Evolutionary conservation across 2,329 filamentous ascomycete genomes (phyloP).

Genomic region (Neopestalotiopsis clavispora): DNA sequence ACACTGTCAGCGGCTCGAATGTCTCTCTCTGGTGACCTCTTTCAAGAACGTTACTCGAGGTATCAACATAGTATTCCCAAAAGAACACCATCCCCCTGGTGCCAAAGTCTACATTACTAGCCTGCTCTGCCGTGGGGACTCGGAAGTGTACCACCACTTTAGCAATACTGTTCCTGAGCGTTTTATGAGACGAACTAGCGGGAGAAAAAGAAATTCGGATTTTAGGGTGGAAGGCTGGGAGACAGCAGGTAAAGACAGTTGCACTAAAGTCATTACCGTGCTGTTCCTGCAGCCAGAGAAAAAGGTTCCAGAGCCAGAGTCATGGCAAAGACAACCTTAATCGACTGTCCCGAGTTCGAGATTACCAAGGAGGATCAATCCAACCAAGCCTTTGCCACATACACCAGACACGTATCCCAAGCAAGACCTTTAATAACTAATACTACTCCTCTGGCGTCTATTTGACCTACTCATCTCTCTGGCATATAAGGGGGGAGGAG

Average conservation of each 20-base stretch:
- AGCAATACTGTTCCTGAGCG: background rate
- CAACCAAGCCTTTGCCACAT: background rate
- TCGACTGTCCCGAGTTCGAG: background rate
- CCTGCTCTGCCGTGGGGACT: too few species aligned
- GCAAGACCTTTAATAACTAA: background rate
- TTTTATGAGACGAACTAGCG: conserved; percentile 6
- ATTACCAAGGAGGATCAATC: background rate
- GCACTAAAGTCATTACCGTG: background rate
- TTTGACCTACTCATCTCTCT: background rate
- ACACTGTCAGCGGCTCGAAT: background rate
- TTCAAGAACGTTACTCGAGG: background rate
- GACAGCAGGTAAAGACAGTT: background rate
- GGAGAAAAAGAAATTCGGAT: conserved; percentile 2
- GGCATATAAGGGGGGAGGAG: background rate
- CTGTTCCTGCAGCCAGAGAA: background rate
- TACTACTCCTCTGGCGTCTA: background rate
- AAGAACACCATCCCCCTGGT: background rate
- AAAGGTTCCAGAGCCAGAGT: background rate
- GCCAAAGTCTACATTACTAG: background rate
- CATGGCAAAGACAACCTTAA: background rate
- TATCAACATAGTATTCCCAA: too few species aligned
- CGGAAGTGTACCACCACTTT: background rate
- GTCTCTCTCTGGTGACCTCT: background rate
- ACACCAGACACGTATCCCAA: background rate
- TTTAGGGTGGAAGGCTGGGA: background rate